Evolutionary conservation across 2,329 filamentous ascomycete genomes (phyloP), one percentile per base, ranked within the genome.

Genomic region (Eurotiales sp.): DNA sequence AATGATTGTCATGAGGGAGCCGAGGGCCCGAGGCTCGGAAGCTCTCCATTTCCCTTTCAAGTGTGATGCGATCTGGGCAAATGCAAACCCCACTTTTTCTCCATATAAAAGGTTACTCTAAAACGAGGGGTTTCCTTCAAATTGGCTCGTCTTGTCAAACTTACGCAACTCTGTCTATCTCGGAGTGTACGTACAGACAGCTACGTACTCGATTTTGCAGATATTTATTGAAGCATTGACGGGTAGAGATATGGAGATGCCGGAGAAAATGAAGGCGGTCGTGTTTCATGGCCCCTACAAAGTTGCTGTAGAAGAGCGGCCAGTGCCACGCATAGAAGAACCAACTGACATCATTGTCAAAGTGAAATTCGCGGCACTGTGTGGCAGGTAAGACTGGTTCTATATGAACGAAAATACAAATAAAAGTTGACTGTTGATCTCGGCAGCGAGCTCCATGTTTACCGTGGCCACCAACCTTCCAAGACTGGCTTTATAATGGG

Each of bases 291-390:
- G 86, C 2, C 86, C 87, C 3, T 78, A 81, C 62, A 83, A 88
- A 63, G 79, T 95, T 50, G 85, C 80, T 1, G 72, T 96, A 50
- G 86, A 95, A 71, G 83, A 93, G 54, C 80, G 88, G 17, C 90
- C 90, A 0, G 78, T 92, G 11, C 91, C 91, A 1, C 80, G 82
- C 58, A 78, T 96, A 56, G 77, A 85, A 60, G 77, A 88, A 53
- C 77, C 82, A 5, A 80, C 78, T 51, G 91, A 96, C 66, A 81
- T 92, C 52, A 84, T 96, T 58, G 82, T 96, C 63, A 91, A 89
- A 68, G 88, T 95, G 17, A 79, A 83, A 54, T 87, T 88, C 60
- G 88, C 90, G 22, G 91, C 89, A 14, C 78, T 96, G 27, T 96
- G 91, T 67, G 91, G 91, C 65, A 92, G 87, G 88, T 91, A 73